Conservation (phyloP, 768 basidiomycete genomes). For the Rhodocollybia butyracea region DNA sequence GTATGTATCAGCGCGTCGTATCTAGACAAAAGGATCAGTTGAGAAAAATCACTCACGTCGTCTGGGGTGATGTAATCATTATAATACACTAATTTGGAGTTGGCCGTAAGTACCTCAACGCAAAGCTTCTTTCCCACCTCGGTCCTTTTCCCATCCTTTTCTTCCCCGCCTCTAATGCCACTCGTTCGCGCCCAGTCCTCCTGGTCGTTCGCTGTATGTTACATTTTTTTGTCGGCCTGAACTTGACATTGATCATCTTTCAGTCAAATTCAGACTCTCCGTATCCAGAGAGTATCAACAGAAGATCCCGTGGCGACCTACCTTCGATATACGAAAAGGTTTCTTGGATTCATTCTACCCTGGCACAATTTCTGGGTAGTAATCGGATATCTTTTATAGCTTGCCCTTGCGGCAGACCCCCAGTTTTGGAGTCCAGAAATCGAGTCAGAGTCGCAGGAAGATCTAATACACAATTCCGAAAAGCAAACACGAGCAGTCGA, state of each 20-base stretch:
- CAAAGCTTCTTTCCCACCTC: constrained; percentile 5
- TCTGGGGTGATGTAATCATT: background rate
- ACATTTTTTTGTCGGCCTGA: background rate
- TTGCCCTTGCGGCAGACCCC: constrained; percentile 52
- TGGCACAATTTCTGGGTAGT: background rate
- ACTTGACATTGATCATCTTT: background rate
- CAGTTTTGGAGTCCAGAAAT: constrained; percentile 53
- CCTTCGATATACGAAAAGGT: constrained; percentile 18
- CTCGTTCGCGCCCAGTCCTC: constrained; percentile 3
- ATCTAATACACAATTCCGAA: constrained; percentile 25
- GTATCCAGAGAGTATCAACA: constrained; percentile 12
- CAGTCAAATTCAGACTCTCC: constrained; percentile 17
- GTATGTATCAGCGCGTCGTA: background rate
- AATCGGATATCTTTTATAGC: constrained; percentile 26
- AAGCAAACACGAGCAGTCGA: constrained; percentile 31
- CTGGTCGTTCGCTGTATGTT: constrained; percentile 6
- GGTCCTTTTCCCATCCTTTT: background rate
- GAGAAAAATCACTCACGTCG: background rate
- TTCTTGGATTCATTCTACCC: background rate
- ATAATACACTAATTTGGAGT: background rate
- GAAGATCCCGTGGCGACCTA: constrained; percentile 11
- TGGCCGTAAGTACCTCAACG: background rate
- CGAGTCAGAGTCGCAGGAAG: constrained; percentile 40
- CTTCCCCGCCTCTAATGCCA: background rate
- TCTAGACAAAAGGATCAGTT: too few relatives aligned